A percentile compares a stretch with the other conserved stretches of the same genome.
Conservation (phyloP, 768 basidiomycete species). For the Tephrocybe sp. region DNA sequence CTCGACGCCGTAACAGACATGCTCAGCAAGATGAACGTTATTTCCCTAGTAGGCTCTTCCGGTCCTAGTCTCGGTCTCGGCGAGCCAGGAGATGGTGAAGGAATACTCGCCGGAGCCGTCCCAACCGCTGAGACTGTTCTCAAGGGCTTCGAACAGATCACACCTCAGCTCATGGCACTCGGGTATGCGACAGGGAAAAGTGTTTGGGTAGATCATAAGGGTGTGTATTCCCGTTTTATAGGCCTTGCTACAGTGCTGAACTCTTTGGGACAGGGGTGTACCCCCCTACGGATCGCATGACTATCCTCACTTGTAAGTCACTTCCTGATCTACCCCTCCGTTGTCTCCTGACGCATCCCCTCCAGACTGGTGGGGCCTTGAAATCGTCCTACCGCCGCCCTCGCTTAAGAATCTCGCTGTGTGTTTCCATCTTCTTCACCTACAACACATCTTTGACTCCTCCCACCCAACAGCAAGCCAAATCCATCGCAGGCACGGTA, state of each 20-base stretch:
- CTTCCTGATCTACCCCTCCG: not conserved
- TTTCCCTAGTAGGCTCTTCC: conserved; percentile 58
- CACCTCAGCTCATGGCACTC: conserved; percentile 73
- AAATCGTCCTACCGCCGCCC: conserved; percentile 71
- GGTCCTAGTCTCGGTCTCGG: conserved; percentile 72
- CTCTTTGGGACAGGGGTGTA: conserved; percentile 43
- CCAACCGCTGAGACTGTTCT: conserved; percentile 74
- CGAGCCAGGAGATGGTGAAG: conserved; percentile 64
- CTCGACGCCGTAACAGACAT: conserved; percentile 46
- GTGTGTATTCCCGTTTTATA: conserved; percentile 23
- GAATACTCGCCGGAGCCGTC: conserved; percentile 70
- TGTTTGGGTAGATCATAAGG: conserved; percentile 64
- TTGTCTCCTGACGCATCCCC: not conserved
- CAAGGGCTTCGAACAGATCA: conserved; percentile 65
- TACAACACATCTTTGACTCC: not conserved
- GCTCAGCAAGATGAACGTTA: conserved; percentile 58
- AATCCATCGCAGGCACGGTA: conserved; percentile 59
- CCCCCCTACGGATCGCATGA: conserved; percentile 76
- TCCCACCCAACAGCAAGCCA: conserved; percentile 40
- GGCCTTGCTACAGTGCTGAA: not conserved
- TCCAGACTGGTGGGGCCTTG: conserved; percentile 91
- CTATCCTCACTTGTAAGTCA: conserved; percentile 71
- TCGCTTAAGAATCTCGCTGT: conserved; percentile 60
- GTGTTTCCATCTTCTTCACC: conserved; percentile 21
- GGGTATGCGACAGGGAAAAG: conserved; percentile 73